Evolutionary conservation across 1,284 basidiomycete species (phyloP).

Genomic region (Cutaneotrichosporon sp.): DNA sequence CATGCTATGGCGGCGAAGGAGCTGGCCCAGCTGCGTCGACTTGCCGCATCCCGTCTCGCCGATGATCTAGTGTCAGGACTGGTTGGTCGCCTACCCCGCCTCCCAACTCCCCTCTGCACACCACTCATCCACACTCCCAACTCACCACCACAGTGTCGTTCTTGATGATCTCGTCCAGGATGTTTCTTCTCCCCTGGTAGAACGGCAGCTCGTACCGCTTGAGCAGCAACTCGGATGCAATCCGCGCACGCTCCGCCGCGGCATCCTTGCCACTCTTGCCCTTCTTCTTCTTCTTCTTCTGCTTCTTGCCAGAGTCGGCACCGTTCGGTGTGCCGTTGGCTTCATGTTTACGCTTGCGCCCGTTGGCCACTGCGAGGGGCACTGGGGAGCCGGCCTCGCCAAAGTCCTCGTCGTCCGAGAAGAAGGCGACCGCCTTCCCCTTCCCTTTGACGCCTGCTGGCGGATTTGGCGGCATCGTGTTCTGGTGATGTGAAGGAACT

Average conservation of each 20-base stretch:
- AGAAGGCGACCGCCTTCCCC: conserved; percentile 17
- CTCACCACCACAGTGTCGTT: conserved; percentile 79
- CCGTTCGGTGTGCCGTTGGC: not conserved
- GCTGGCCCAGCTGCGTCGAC: conserved; percentile 93
- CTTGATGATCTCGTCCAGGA: conserved; percentile 69
- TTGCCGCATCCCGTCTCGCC: conserved; percentile 98
- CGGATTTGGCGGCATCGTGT: conserved; percentile 15
- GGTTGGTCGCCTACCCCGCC: not conserved
- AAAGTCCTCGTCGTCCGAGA: conserved; percentile 25
- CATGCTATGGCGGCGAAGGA: conserved; percentile 62
- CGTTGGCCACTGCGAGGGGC: conserved; percentile 7
- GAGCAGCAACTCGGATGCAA: conserved; percentile 58
- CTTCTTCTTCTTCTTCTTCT: conserved; percentile 13
- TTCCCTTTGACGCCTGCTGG: conserved; percentile 5
- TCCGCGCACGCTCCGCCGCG: conserved; percentile 27
- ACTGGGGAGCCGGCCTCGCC: conserved; percentile 7
- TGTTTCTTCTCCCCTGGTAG: conserved; percentile 70
- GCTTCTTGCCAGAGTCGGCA: not conserved
- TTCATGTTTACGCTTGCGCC: conserved; percentile 1
- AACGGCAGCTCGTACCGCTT: conserved; percentile 74
- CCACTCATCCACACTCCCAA: not conserved
- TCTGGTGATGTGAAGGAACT: conserved; percentile 1
- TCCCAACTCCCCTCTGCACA: not conserved
- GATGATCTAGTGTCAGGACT: conserved; percentile 59
- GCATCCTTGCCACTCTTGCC: conserved; percentile 16